phyloP scores from a whole-genome alignment of 176 grass and related monocot genomes.

The Alopecurus myosuroides region DNA sequence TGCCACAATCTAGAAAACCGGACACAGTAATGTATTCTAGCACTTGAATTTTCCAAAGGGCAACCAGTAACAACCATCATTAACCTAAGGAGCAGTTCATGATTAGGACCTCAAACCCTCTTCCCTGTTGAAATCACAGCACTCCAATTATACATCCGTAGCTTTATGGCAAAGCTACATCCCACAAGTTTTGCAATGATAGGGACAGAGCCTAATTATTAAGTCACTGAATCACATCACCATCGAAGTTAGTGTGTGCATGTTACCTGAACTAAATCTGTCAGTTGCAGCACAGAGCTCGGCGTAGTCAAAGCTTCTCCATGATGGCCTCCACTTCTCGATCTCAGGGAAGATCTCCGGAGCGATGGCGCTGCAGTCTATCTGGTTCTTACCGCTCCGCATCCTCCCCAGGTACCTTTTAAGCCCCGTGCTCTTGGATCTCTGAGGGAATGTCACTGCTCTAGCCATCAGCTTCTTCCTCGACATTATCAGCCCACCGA shows the following conservation, averaged over 20 bases:
- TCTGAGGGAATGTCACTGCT: constrained; percentile 61
- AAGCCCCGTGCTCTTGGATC: constrained; percentile 41
- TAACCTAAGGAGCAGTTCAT: constrained; percentile 31
- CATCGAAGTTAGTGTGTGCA: constrained; percentile 5
- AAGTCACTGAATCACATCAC: constrained; percentile 12
- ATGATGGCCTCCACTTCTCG: constrained; percentile 74
- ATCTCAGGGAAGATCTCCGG: constrained; percentile 63
- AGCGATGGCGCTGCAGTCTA: constrained; percentile 36
- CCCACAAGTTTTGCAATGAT: constrained; percentile 30
- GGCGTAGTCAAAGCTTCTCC: constrained; percentile 84
- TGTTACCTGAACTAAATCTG: constrained; percentile 80
- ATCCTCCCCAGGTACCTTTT: constrained; percentile 58
- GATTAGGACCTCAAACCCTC: constrained; percentile 29
- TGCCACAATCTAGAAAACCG: background rate
- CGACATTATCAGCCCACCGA: constrained; percentile 57
- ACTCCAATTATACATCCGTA: constrained; percentile 11
- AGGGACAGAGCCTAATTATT: constrained; percentile 24
- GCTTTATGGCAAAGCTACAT: constrained; percentile 29
- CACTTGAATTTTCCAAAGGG: constrained; percentile 10
- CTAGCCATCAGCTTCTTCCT: constrained; percentile 72
- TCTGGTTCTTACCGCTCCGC: constrained; percentile 47
- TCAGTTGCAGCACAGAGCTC: constrained; percentile 79
- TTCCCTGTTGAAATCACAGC: constrained; percentile 10
- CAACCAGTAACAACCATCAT: constrained; percentile 22
- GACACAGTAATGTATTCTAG: background rate